Percentiles rank a stretch among this genome's conserved stretches.
Evolutionary conservation across 2,329 filamentous ascomycete species (phyloP).

Genomic region (Cryphonectria radicalis): DNA sequence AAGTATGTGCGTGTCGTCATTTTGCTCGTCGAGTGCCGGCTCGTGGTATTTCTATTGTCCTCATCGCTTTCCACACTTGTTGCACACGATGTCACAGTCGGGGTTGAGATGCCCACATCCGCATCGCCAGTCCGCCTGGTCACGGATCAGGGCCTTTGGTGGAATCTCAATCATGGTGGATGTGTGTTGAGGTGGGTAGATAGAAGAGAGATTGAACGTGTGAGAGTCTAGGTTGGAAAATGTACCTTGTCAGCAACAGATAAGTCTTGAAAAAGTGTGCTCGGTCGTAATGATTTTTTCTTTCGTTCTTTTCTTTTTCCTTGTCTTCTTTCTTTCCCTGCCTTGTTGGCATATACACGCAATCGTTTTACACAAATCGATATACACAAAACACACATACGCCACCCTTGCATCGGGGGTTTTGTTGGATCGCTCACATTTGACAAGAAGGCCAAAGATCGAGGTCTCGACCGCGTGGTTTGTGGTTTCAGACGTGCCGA

Average conservation of each 20-base stretch:
- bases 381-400: neutral
- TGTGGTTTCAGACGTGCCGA: neutral
- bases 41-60: neutral
- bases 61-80: constrained; percentile 26
- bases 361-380: neutral
- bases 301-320: neutral
- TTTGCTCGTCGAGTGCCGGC: constrained; percentile 4
- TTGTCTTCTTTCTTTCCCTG: neutral
- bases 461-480: constrained; percentile 3
- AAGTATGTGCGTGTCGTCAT: neutral
- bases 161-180: constrained; percentile 25
- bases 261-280: neutral
- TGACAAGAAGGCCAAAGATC: neutral
- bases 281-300: neutral
- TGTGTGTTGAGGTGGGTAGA: neutral
- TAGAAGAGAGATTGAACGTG: neutral
- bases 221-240: too few species aligned
- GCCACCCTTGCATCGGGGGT: neutral
- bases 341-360: neutral
- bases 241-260: constrained; percentile 6
- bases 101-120: constrained; percentile 27
- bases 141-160: constrained; percentile 25
- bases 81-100: constrained; percentile 26
- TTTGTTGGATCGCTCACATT: constrained; percentile 1
- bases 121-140: constrained; percentile 26